Conservation (phyloP, 2,329 filamentous ascomycete genomes). For the Colletotrichum aenigma region DNA sequence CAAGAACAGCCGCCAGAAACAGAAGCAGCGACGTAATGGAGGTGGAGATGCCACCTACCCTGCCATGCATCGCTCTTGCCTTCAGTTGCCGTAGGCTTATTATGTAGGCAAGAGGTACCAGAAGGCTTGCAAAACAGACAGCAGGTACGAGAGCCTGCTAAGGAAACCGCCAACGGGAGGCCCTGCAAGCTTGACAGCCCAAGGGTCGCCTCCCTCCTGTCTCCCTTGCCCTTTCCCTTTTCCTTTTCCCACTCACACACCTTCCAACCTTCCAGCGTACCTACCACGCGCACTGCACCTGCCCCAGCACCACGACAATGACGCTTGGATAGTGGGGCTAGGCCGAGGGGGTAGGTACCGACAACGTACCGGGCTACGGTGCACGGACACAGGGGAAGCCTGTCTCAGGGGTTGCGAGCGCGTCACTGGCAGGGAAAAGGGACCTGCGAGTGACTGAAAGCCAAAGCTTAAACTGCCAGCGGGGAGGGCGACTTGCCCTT, state of each 20-base stretch:
- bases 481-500: background rate
- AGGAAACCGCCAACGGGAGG: background rate
- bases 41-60: background rate
- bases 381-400: background rate
- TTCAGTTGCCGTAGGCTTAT: background rate
- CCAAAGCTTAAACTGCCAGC: conserved; percentile 15
- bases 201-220: background rate
- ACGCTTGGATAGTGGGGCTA: conserved; percentile 11
- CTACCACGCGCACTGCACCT: background rate
- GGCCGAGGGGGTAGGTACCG: background rate
- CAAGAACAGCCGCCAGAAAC: background rate
- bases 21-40: background rate
- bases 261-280: background rate
- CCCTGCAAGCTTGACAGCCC: background rate
- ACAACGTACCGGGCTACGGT: background rate
- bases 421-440: conserved; percentile 5
- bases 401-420: background rate
- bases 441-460: background rate
- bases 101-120: background rate
- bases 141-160: background rate
- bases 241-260: background rate
- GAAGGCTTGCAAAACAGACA: background rate
- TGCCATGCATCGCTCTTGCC: background rate
- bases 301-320: background rate
- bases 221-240: background rate